Base-by-base conservation (phyloP, 225 moss, liverwort and hornwort species). In the Takakia lepidozioides region DNA sequence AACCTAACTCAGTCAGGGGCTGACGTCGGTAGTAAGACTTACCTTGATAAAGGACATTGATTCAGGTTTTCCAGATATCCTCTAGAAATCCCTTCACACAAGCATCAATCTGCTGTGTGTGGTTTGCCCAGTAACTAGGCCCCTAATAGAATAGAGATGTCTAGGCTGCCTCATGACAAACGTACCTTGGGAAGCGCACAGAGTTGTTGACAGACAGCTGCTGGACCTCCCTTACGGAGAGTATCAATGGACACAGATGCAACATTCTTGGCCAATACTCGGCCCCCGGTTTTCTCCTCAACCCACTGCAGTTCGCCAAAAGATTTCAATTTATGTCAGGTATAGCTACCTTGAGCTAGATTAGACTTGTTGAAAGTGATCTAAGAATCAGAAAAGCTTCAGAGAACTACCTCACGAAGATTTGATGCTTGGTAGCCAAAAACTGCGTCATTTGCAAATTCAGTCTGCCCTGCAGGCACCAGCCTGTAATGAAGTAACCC, bases 391-490 rank as follows among this genome's bases (percentile, higher is more conserved):
- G n/a, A n/a, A n/a, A n/a, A n/a, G n/a, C n/a, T n/a, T n/a, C n/a
- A n/a, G n/a, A n/a, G n/a, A n/a, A n/a, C 0, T 64, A 86, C 93
- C 86, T 88, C 81, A 42, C 81, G 67, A 43, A 93, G 73, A 57
- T 93, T 81, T 57, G 93, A 93, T 44, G 88, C 69, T 55, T 50
- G 68, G 53, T 88, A 93, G 39, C 93, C 93, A 68, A 93, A 93
- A 35, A 88, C 88, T 53, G 76, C 71, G 60, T 93, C 93, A 56
- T 74, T 73, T 19, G 93, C 76, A 81, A 93, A 93, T 60, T 93
- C 93, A 3, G 93, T 93, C 23, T 72, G 73, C 28, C 93, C 93
- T 13, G 93, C 88, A 43, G 93, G 93, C 49, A 83, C 40, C 42
- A 93, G 75, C 40, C 93, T 93, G 93, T 29, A 57, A 52, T 18